Conservation (phyloP, 1,284 basidiomycete genomes). For the Cystobasidium sp. region DNA sequence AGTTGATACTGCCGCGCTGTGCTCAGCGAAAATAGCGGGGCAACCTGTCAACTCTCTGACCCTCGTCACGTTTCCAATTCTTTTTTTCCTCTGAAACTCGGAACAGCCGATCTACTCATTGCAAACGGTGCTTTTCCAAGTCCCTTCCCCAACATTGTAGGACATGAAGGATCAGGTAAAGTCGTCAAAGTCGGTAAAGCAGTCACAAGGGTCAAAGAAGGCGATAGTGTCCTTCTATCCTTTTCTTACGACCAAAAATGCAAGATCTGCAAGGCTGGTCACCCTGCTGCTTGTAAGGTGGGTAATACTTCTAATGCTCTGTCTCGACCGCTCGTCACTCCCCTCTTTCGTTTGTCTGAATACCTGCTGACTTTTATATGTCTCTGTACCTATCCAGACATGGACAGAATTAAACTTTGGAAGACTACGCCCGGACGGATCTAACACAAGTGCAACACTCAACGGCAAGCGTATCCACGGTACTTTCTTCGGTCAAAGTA, state of each 20-base stretch:
- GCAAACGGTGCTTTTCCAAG: conserved; percentile 20
- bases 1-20: not conserved
- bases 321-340: not conserved
- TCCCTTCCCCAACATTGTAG: conserved; percentile 34
- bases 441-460: conserved; percentile 32
- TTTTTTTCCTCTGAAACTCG: not conserved
- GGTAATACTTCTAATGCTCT: not conserved
- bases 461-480: conserved; percentile 44
- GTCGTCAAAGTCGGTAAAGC: conserved; percentile 33
- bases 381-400: not conserved
- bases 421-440: conserved; percentile 32
- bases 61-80: not conserved
- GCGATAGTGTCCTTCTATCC: conserved; percentile 38
- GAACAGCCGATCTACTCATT: conserved; percentile 36
- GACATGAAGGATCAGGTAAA: conserved; percentile 40
- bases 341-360: no score
- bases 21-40: not conserved
- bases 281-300: conserved; percentile 40
- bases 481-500: conserved; percentile 51
- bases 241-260: conserved; percentile 39
- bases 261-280: conserved; percentile 37
- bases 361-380: not conserved
- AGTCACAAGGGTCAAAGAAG: conserved; percentile 38
- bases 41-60: not conserved
- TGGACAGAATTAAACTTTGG: conserved; percentile 42